Percentiles rank a stretch among this genome's conserved stretches.
phyloP scores from a whole-genome alignment of 495 filamentous ascomycete species.

The Pseudotulostoma volvatum region DNA sequence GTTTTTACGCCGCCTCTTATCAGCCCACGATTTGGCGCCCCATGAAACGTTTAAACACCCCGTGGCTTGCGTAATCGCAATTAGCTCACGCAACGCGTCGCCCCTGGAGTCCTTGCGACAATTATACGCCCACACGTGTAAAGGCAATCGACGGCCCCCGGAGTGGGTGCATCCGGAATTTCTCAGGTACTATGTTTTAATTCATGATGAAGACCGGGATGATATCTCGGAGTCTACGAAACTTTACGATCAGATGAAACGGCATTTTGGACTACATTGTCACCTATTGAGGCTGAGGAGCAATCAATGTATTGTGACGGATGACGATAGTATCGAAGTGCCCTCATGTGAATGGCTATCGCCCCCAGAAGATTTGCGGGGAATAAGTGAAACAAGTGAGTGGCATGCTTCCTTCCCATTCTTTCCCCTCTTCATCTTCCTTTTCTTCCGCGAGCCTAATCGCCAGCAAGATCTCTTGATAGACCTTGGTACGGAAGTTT shows the following conservation, averaged over 20 bases:
- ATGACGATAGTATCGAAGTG: conserved; percentile 75
- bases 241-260: conserved; percentile 94
- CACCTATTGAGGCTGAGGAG: conserved; percentile 76
- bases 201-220: conserved; percentile 93
- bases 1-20: conserved; percentile 71
- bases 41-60: conserved; percentile 93
- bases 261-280: conserved; percentile 89
- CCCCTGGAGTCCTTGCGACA: conserved; percentile 73
- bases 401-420: too few relatives aligned
- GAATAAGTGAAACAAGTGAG: conserved; percentile 47
- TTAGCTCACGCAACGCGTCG: conserved; percentile 65
- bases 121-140: conserved; percentile 61
- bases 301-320: conserved; percentile 69
- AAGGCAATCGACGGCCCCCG: conserved; percentile 50
- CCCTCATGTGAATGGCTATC: conserved; percentile 79
- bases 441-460: conserved; percentile 10
- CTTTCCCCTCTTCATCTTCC: background rate
- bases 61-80: conserved; percentile 88
- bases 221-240: conserved; percentile 77
- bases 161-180: conserved; percentile 77
- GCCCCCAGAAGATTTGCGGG: conserved; percentile 64
- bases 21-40: conserved; percentile 53
- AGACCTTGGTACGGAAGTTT: conserved; percentile 51
- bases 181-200: conserved; percentile 84
- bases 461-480: conserved; percentile 23